Conservation (phyloP, 371 early-diverging fungal genomes). For the Mortierella polycephala region DNA sequence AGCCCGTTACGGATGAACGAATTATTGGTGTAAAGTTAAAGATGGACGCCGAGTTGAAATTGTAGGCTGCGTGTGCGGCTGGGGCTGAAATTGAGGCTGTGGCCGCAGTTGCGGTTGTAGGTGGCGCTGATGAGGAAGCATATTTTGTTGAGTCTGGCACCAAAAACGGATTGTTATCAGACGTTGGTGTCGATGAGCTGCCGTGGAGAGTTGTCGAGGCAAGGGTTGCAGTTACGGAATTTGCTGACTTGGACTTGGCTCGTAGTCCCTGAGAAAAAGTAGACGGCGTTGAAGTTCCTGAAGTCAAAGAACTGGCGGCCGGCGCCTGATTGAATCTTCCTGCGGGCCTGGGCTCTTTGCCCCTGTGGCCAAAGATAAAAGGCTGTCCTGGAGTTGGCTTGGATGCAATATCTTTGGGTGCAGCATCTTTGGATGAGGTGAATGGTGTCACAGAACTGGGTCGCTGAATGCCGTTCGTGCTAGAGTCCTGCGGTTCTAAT, state of each 20-base stretch:
- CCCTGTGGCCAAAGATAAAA: background rate
- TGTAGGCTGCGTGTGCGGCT: background rate
- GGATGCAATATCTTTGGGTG: background rate
- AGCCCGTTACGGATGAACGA: too few relatives aligned
- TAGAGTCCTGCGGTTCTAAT: slow-evolving; percentile 7
- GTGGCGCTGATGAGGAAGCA: too few relatives aligned
- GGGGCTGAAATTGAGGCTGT: background rate
- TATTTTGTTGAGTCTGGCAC: slow-evolving; percentile 8
- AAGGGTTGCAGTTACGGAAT: slow-evolving; percentile 14
- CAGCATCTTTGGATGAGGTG: background rate
- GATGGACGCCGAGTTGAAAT: background rate
- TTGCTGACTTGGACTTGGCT: slow-evolving; percentile 27
- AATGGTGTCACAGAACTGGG: slow-evolving; percentile 9
- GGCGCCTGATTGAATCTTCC: slow-evolving; percentile 11
- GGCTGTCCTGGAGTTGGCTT: slow-evolving; percentile 10
- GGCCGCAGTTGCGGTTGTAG: background rate
- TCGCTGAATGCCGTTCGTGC: background rate
- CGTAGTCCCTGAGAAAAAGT: slow-evolving; percentile 9
- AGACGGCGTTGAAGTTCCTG: background rate
- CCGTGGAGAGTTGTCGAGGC: slow-evolving; percentile 19
- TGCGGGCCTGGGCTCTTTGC: slow-evolving; percentile 24
- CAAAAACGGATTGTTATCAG: slow-evolving; percentile 15
- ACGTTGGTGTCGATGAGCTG: background rate
- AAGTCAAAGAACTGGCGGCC: background rate
- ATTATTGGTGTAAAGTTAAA: slow-evolving; percentile 19